Evolutionary conservation across 768 basidiomycete genomes (phyloP).

Genomic region (Goffeauzyma gilvescens): DNA sequence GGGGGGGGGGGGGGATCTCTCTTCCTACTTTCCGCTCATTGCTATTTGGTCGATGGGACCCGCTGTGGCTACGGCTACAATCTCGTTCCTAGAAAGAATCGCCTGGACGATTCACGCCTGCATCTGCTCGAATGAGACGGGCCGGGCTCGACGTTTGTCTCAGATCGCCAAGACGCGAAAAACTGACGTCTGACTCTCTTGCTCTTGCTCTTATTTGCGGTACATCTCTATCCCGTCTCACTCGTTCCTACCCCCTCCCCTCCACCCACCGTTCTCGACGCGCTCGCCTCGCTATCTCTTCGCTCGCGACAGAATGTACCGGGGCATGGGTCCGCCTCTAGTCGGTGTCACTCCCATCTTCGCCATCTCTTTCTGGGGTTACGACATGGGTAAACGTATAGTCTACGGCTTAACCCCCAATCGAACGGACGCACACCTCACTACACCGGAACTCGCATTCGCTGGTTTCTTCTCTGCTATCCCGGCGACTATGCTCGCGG

Average conservation of each 20-base stretch:
- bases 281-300: not conserved
- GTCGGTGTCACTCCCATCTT: constrained; percentile 95
- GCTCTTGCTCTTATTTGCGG: too few relatives aligned
- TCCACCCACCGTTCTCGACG: not conserved
- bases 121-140: too few relatives aligned
- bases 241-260: not conserved
- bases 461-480: constrained; percentile 90
- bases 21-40: not conserved
- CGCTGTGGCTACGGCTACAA: not conserved
- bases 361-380: constrained; percentile 94
- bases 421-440: constrained; percentile 45
- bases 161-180: too few relatives aligned
- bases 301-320: constrained; percentile 25
- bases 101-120: not conserved
- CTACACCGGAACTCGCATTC: constrained; percentile 59
- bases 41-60: not conserved
- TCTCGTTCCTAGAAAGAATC: not conserved
- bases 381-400: constrained; percentile 76
- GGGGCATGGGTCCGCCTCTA: constrained; percentile 66
- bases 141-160: too few relatives aligned
- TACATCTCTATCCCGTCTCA: constrained; percentile 11
- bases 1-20: not conserved
- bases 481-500: constrained; percentile 79
- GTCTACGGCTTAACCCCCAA: constrained; percentile 64
- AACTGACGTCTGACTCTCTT: too few relatives aligned